Evolutionary conservation across 257 asterid species (phyloP).

Genomic region (Fraxinus pennsylvanica): DNA sequence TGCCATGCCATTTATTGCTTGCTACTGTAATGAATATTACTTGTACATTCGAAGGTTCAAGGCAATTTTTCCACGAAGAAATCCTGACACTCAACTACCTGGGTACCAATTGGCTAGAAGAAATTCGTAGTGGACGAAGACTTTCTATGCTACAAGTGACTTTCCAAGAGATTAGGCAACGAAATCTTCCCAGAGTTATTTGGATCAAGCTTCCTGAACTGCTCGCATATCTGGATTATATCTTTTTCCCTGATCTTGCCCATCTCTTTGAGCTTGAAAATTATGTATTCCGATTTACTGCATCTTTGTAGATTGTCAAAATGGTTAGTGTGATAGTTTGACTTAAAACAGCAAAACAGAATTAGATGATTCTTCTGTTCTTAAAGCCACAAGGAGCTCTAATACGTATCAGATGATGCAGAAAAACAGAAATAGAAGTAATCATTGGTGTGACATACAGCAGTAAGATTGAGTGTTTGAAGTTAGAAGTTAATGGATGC

Average conservation of each 20-base stretch:
- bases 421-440: background rate
- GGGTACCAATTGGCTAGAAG: background rate
- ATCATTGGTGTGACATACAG: background rate
- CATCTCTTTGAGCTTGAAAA: constrained; percentile 58
- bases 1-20: constrained; percentile 9
- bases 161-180: constrained; percentile 42
- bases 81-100: background rate
- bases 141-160: constrained; percentile 30
- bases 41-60: background rate
- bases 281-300: constrained; percentile 56
- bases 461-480: background rate
- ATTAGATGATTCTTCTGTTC: too few relatives aligned
- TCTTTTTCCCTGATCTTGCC: constrained; percentile 57
- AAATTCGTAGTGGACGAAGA: background rate
- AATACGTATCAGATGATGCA: background rate
- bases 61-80: background rate
- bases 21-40: constrained; percentile 2
- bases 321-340: background rate
- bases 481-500: background rate
- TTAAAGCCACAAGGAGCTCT: background rate
- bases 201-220: constrained; percentile 47
- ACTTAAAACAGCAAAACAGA: too few relatives aligned
- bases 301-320: background rate
- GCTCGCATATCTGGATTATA: constrained; percentile 49
- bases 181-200: constrained; percentile 53